Evolutionary conservation across 768 basidiomycete genomes (phyloP).

Genomic region (Suillus lakei): DNA sequence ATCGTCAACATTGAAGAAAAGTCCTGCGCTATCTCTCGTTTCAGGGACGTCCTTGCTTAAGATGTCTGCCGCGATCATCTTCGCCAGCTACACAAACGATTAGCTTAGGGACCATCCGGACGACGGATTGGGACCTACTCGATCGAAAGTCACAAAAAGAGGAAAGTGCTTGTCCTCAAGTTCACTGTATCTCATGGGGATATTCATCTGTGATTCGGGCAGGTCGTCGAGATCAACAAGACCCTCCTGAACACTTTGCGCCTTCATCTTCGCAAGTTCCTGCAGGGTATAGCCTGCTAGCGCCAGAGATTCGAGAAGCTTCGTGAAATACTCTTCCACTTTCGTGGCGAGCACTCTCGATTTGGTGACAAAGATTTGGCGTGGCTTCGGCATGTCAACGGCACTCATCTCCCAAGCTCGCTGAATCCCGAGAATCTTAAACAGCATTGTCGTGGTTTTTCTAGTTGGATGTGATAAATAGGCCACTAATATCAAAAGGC

Average conservation of each 20-base stretch:
- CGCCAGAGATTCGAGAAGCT: slow-evolving; percentile 50
- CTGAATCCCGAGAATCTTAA: slow-evolving; percentile 75
- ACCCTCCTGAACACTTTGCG: slow-evolving; percentile 29
- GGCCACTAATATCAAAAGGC: neutral
- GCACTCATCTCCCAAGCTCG: slow-evolving; percentile 49
- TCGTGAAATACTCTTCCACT: slow-evolving; percentile 69
- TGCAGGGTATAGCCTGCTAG: slow-evolving; percentile 39
- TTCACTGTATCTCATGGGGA: slow-evolving; percentile 56
- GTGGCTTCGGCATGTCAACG: slow-evolving; percentile 46
- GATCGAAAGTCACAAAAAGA: slow-evolving; percentile 69
- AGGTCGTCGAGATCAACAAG: slow-evolving; percentile 42
- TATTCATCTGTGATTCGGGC: slow-evolving; percentile 28
- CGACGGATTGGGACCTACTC: slow-evolving; percentile 40
- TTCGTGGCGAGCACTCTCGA: slow-evolving; percentile 68
- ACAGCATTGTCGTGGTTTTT: slow-evolving; percentile 79
- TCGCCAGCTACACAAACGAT: slow-evolving; percentile 19
- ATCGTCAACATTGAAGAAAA: slow-evolving; percentile 23
- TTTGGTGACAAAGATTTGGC: slow-evolving; percentile 77
- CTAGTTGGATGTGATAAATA: slow-evolving; percentile 35
- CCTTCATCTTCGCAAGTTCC: slow-evolving; percentile 40
- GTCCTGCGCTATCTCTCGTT: slow-evolving; percentile 10
- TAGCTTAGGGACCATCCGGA: neutral
- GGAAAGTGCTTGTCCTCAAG: slow-evolving; percentile 68
- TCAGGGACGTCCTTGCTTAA: slow-evolving; percentile 11
- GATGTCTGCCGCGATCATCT: slow-evolving; percentile 32